phyloP scores from a whole-genome alignment of 805 yeast species.

The Candida germanica region DNA sequence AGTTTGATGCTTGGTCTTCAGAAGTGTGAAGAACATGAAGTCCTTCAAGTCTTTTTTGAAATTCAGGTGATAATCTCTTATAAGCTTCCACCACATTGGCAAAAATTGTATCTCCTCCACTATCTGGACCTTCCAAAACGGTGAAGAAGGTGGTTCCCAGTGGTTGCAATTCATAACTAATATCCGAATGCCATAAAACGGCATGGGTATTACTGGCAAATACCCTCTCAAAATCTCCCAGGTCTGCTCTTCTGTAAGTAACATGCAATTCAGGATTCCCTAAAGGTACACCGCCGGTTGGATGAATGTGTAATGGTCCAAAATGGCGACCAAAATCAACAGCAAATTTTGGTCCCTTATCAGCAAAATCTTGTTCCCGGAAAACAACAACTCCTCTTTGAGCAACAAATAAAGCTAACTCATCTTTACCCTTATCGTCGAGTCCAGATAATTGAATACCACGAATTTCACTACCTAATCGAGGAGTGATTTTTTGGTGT shows the following conservation, averaged over 20 bases:
- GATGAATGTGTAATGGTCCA: conserved; percentile 21
- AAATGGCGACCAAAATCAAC: conserved; percentile 21
- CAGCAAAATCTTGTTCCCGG: conserved; percentile 29
- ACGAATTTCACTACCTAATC: conserved; percentile 27
- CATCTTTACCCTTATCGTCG: conserved; percentile 26
- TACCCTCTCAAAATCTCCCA: conserved; percentile 25
- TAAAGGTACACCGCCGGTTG: conserved; percentile 22
- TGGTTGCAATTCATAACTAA: conserved; percentile 35
- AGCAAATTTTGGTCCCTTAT: conserved; percentile 42
- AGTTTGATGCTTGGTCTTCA: conserved; percentile 27
- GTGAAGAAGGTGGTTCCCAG: conserved; percentile 34
- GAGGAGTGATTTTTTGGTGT: conserved; percentile 26
- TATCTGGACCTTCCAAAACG: conserved; percentile 34
- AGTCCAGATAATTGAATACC: conserved; percentile 30
- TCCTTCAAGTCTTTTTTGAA: conserved; percentile 29
- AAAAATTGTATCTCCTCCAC: conserved; percentile 37
- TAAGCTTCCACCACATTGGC: conserved; percentile 38
- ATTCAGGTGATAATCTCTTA: conserved; percentile 33
- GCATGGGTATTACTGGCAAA: conserved; percentile 27
- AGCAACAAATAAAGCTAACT: conserved; percentile 30
- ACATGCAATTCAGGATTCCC: conserved; percentile 34
- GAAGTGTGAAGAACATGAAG: conserved; percentile 35
- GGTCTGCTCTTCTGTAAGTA: conserved; percentile 30
- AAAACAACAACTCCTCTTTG: conserved; percentile 34
- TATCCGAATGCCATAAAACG: conserved; percentile 38